Evolutionary conservation across 2,329 filamentous ascomycete genomes (phyloP).

Genomic region (Aspergillus melleus): DNA sequence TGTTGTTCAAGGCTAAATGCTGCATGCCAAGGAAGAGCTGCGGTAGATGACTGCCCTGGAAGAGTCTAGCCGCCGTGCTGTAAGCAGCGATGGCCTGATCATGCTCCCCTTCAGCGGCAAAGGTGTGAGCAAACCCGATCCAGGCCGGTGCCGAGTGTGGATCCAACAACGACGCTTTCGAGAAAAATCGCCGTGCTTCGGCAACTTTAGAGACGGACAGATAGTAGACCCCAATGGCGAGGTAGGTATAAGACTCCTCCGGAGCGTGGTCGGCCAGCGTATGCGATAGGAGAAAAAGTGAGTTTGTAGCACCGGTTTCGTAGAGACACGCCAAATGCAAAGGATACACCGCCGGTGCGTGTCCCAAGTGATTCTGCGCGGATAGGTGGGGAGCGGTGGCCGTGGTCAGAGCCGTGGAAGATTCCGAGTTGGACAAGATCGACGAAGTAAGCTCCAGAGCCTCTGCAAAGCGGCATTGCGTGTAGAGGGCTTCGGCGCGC

Average conservation of each 20-base stretch:
- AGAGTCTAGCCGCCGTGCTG: constrained; percentile 88
- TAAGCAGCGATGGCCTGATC: constrained; percentile 98
- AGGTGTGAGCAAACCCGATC: constrained; percentile 98
- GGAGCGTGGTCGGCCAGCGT: constrained; percentile 90
- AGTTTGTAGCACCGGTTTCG: constrained; percentile 82
- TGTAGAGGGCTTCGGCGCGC: constrained; percentile 87
- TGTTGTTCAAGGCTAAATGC: constrained; percentile 92
- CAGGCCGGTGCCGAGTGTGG: constrained; percentile 95
- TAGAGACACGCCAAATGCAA: constrained; percentile 89
- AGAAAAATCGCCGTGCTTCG: constrained; percentile 93
- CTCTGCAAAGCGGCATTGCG: constrained; percentile 88
- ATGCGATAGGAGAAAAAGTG: constrained; percentile 87
- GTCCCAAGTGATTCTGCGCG: constrained; percentile 42
- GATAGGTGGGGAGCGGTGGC: constrained; percentile 29
- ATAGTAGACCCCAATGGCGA: constrained; percentile 95
- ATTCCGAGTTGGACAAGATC: constrained; percentile 79
- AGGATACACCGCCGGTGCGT: constrained; percentile 67
- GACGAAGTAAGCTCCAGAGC: constrained; percentile 80
- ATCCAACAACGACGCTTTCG: constrained; percentile 96
- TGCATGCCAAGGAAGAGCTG: constrained; percentile 98
- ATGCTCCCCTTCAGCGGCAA: constrained; percentile 95
- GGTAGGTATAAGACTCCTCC: constrained; percentile 86
- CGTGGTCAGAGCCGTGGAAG: constrained; percentile 64
- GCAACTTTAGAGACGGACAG: constrained; percentile 84
- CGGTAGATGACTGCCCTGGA: constrained; percentile 94